These are phyloP conservation scores for Scopulariopsis brevicaulis DNA, from an alignment of 2,329 filamentous ascomycete species.

Conservation along the genomic window DNA sequence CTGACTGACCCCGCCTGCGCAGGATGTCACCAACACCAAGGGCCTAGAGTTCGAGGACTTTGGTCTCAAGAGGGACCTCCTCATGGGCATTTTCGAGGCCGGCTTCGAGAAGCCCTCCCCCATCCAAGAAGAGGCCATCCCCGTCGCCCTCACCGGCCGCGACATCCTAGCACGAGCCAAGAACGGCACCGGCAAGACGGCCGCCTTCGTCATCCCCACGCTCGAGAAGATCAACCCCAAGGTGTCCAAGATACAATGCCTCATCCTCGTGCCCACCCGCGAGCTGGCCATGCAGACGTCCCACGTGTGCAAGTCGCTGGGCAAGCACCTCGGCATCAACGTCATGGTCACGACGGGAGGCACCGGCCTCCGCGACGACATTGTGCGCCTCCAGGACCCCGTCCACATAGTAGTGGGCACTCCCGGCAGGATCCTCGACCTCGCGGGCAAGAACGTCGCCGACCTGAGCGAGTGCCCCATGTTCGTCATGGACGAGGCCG, in stretches of 20 bases:
- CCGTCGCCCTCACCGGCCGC: slow-evolving; percentile 86
- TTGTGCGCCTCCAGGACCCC: slow-evolving; percentile 83
- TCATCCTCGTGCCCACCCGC: slow-evolving; percentile 92
- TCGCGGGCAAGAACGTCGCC: slow-evolving; percentile 92
- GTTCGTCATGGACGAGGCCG: slow-evolving; percentile 99
- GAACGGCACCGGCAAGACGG: slow-evolving; percentile 97
- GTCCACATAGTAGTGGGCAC: slow-evolving; percentile 98
- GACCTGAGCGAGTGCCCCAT: slow-evolving; percentile 94
- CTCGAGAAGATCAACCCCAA: slow-evolving; percentile 96
- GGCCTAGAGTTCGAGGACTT: slow-evolving; percentile 97
- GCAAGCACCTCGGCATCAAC: slow-evolving; percentile 93
- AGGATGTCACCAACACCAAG: slow-evolving; percentile 98
- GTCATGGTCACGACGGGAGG: slow-evolving; percentile 99
- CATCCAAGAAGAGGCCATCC: slow-evolving; percentile 98
- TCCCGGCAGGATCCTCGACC: slow-evolving; percentile 87
- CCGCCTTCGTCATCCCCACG: slow-evolving; percentile 91
- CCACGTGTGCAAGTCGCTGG: slow-evolving; percentile 96
- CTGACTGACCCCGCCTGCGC: slow-evolving; percentile 5
- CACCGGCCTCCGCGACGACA: slow-evolving; percentile 90
- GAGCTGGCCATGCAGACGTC: slow-evolving; percentile 97
- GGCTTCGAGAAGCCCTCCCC: slow-evolving; percentile 98
- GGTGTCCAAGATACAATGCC: slow-evolving; percentile 87
- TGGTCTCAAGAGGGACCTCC: slow-evolving; percentile 81
- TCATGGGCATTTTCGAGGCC: slow-evolving; percentile 99
- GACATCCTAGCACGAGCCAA: slow-evolving; percentile 95